A percentile compares a stretch with the other conserved stretches of the same genome.
These are phyloP conservation scores for Eutypella sp. DNA, from an alignment of 2,329 filamentous ascomycete genomes.

Conservation along the genomic window DNA sequence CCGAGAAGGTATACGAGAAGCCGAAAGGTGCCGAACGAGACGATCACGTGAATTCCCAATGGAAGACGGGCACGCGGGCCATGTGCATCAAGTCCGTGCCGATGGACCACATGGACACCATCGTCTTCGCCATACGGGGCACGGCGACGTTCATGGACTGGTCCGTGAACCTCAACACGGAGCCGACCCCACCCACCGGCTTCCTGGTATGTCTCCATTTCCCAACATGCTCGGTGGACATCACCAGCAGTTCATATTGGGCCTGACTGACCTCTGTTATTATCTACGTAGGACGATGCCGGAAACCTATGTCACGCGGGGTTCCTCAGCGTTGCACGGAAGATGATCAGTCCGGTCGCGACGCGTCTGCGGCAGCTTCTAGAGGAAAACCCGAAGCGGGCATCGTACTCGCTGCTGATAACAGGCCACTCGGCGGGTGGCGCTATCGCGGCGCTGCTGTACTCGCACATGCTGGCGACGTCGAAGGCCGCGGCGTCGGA, in stretches of 20 bases:
- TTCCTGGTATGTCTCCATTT: constrained; percentile 51
- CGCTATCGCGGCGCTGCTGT: constrained; percentile 74
- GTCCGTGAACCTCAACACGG: constrained; percentile 73
- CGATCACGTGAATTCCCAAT: constrained; percentile 66
- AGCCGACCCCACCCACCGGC: constrained; percentile 57
- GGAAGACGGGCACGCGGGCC: constrained; percentile 71
- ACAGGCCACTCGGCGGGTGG: constrained; percentile 86
- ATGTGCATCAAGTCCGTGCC: constrained; percentile 81
- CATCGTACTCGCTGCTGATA: constrained; percentile 67
- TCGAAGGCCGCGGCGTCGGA: constrained; percentile 55
- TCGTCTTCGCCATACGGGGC: constrained; percentile 80
- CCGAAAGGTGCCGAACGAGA: constrained; percentile 60
- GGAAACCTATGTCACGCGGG: constrained; percentile 77
- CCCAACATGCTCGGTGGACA: too few species aligned
- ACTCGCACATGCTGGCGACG: constrained; percentile 71
- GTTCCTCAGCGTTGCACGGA: constrained; percentile 69
- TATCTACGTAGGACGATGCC: constrained; percentile 63
- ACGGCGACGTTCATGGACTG: constrained; percentile 80
- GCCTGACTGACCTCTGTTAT: constrained; percentile 5
- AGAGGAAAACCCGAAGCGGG: constrained; percentile 63
- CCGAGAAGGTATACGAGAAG: constrained; percentile 66
- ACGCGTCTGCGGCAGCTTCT: constrained; percentile 64
- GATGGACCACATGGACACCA: constrained; percentile 70
- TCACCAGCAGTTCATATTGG: too few species aligned
- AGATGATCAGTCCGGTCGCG: constrained; percentile 71